phyloP scores from a whole-genome alignment of 805 yeast genomes.

The Lachancea fermentati region DNA sequence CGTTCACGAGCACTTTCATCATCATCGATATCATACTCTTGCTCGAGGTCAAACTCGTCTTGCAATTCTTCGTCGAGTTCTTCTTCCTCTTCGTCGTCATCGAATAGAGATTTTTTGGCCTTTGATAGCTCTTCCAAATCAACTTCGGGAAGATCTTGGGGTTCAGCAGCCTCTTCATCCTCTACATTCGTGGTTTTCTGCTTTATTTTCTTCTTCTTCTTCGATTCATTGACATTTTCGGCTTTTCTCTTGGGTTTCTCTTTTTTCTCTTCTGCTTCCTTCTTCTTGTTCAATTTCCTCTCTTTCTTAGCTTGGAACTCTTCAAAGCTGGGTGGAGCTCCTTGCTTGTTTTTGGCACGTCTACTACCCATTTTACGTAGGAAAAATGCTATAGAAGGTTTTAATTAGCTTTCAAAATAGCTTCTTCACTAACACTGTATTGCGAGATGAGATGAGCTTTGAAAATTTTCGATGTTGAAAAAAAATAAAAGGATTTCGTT shows the following conservation, averaged over 20 bases:
- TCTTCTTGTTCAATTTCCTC: conserved; percentile 34
- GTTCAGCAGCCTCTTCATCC: conserved; percentile 23
- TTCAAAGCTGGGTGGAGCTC: conserved; percentile 83
- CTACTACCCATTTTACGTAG: conserved; percentile 65
- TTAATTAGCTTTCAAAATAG: not conserved
- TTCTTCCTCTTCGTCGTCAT: conserved; percentile 42
- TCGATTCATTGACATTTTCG: conserved; percentile 7
- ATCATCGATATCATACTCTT: conserved; percentile 42
- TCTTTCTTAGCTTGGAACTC: conserved; percentile 60
- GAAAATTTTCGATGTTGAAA: conserved; percentile 6
- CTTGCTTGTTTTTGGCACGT: conserved; percentile 88
- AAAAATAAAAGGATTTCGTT: no score
- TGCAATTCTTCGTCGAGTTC: conserved; percentile 27
- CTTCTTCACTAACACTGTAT: not conserved
- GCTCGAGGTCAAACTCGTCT: conserved; percentile 57
- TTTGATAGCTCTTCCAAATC: conserved; percentile 60
- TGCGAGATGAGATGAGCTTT: conserved; percentile 17
- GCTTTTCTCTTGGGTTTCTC: conserved; percentile 16
- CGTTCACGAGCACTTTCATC: conserved; percentile 35
- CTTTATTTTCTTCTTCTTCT: conserved; percentile 20
- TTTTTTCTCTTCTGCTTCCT: conserved; percentile 22
- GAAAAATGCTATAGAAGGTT: not conserved
- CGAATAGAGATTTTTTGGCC: conserved; percentile 72
- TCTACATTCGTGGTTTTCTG: conserved; percentile 14
- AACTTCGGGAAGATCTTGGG: conserved; percentile 53